Evolutionary conservation across 192 early-diverging fungal genomes (phyloP), one percentile per base, ranked within the genome.

Genomic region (Phycomyces blakesleeanus): DNA sequence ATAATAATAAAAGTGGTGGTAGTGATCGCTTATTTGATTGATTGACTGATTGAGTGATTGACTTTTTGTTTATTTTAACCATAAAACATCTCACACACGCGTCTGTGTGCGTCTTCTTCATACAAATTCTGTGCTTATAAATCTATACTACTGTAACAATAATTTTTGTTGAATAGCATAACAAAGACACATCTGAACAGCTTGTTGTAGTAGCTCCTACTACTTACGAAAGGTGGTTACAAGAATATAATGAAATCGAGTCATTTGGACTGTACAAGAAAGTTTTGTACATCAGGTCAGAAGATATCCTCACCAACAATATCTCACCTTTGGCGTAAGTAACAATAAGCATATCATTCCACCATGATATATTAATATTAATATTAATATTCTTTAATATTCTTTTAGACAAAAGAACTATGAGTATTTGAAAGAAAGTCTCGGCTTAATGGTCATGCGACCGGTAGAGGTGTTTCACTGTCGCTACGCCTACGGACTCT

Each of bases 401-500:
- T 47, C 44, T 47, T 18, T 47, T 47, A 47, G 44, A n/a, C 15
- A 47, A 11, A 2, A 18, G 1, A 64, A 57, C 2, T 25, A 78
- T 47, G 16, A 51, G 7, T 5, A 50, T 10, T 22, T 82, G 16
- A 55, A 77, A 16, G 26, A 67, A 4, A 50, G 60, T 0, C 59
- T 90, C 40, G 85, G 87, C 0, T 76, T 95, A 0, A 56, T 57
- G 1, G 69, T 79, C 7, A 69, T 95, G 4, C 42, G 73, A 18
- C 83, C 92, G 0, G 84, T 92, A 27, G 77, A 84, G 26, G 95
- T 94, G 25, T 83, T 89, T 34, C 95, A 95, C 69, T 92, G 92
- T 61, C 83, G 86, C 7, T 88, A 78, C 78, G 85, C 94, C 10
- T 95, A 88, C 72, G 93, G 89, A 2, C 57, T 94, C 51, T 83